Evolutionary conservation across 805 yeast species (phyloP), one percentile per base, ranked within the genome.

Genomic region (Candida maris): DNA sequence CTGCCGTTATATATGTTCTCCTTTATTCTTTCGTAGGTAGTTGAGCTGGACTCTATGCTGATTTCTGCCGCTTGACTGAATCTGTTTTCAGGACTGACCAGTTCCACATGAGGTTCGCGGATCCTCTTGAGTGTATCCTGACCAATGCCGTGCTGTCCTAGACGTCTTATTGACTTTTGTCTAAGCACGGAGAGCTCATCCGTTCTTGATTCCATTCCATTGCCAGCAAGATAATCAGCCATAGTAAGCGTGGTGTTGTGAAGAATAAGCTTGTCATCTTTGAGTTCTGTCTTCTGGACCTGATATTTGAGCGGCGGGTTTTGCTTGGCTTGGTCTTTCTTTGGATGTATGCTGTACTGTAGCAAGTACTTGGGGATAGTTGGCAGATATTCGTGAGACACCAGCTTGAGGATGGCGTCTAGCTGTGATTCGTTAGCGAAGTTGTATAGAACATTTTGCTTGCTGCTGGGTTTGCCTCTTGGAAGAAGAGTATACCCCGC

Each of bases 41-140:
- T 62, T 2, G 52, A 37, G 12, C 48, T 51, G 3, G 61, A 49
- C n/a, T 42, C 59, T 21, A 59, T 35, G 32, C 59, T 51, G 6
- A 56, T 32, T 34, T 52, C 56, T 5, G 55, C 56, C 39, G 39
- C 38, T 5, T 48, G 44, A 39, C 55, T 56, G 17, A 38, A 20
- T 30, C 56, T 43, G 25, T 40, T 45, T 24, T 32, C 35, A 8
- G 39, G 28, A n/a, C 26, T 14, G 17, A 9, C 8, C 21, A 28
- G 7, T 28, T 17, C 15, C 31, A 20, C 35, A 12, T 22, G 24
- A 9, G 33, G 10, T 15, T 19, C 27, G 8, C 42, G 47, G 3
- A 46, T 25, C 17, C 32, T 21, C 27, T 40, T 44, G 17, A 48
- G 12, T 16, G 30, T 27, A 12, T 34, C 37, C 5, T 34, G 15